phyloP scores from a whole-genome alignment of 345 rosid species.

The Lepidium sativum region DNA sequence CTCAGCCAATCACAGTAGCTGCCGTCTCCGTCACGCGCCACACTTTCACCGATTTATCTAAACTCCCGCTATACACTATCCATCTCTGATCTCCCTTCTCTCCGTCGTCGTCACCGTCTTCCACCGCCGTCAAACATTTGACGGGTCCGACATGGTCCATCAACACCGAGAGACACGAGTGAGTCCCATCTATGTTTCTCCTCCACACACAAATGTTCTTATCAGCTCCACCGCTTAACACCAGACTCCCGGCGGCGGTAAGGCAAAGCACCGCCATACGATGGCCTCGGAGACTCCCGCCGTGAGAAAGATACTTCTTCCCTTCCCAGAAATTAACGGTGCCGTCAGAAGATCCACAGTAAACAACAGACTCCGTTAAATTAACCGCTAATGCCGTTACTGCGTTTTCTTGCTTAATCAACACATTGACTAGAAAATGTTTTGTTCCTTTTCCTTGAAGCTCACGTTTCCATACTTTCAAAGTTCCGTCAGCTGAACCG shows the following conservation, averaged over 20 bases:
- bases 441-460: conserved; percentile 42
- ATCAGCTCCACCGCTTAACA: conserved; percentile 89
- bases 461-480: conserved; percentile 58
- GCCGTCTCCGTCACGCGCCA: conserved; percentile 66
- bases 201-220: conserved; percentile 74
- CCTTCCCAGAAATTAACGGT: conserved; percentile 62
- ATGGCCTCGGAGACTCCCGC: conserved; percentile 66
- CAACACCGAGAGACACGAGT: conserved; percentile 53
- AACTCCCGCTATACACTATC: conserved; percentile 76
- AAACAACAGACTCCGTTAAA: conserved; percentile 38
- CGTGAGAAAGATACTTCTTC: conserved; percentile 44
- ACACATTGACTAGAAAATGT: conserved; percentile 51
- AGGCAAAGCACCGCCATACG: conserved; percentile 61
- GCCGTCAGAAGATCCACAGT: conserved; percentile 70
- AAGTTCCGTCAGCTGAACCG: conserved; percentile 66
- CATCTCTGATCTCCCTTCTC: conserved; percentile 33
- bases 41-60: conserved; percentile 73
- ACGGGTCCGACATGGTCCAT: conserved; percentile 80
- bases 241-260: conserved; percentile 48
- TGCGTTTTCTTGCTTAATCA: conserved; percentile 63
- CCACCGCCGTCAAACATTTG: conserved; percentile 75
- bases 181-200: conserved; percentile 38
- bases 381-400: conserved; percentile 70
- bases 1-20: conserved; percentile 10
- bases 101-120: conserved; percentile 11